These are phyloP conservation scores for Quambalaria eucalypti DNA, from an alignment of 1,284 basidiomycete genomes.

Conservation along the genomic window DNA sequence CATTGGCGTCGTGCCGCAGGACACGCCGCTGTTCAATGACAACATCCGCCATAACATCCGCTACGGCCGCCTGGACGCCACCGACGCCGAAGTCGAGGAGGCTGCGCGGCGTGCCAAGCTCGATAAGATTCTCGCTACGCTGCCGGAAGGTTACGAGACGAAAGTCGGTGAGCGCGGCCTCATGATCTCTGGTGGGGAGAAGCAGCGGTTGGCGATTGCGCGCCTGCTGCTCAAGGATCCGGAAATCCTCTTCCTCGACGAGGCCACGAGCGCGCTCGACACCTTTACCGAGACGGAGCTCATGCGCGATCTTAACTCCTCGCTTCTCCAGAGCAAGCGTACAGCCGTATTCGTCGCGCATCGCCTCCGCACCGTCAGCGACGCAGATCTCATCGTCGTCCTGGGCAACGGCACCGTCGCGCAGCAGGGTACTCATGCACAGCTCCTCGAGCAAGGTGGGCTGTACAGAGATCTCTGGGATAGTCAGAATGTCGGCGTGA, in stretches of 20 bases:
- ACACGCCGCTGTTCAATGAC: slow-evolving; percentile 92
- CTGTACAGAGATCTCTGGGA: slow-evolving; percentile 43
- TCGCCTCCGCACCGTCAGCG: slow-evolving; percentile 77
- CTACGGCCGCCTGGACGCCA: slow-evolving; percentile 81
- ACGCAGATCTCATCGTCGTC: slow-evolving; percentile 53
- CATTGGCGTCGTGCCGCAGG: slow-evolving; percentile 93
- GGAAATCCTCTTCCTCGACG: slow-evolving; percentile 91
- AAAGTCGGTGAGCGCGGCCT: slow-evolving; percentile 90
- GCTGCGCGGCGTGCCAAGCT: slow-evolving; percentile 80
- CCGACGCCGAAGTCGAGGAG: slow-evolving; percentile 74
- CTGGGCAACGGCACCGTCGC: slow-evolving; percentile 27
- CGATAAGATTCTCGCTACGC: slow-evolving; percentile 65
- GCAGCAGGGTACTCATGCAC: slow-evolving; percentile 35
- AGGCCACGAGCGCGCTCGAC: slow-evolving; percentile 54
- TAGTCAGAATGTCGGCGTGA: slow-evolving; percentile 8
- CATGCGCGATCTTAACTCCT: slow-evolving; percentile 84
- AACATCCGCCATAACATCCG: slow-evolving; percentile 90
- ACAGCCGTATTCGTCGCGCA: slow-evolving; percentile 71
- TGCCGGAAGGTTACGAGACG: slow-evolving; percentile 80
- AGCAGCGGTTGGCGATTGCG: slow-evolving; percentile 89
- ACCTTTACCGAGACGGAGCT: slow-evolving; percentile 48
- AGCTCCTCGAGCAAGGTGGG: slow-evolving; percentile 24
- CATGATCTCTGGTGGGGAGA: slow-evolving; percentile 98
- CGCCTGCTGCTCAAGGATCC: slow-evolving; percentile 86
- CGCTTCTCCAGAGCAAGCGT: slow-evolving; percentile 64